Evolutionary conservation across 176 grass and related monocot genomes (phyloP).

Genomic region (Oryza meyeriana): DNA sequence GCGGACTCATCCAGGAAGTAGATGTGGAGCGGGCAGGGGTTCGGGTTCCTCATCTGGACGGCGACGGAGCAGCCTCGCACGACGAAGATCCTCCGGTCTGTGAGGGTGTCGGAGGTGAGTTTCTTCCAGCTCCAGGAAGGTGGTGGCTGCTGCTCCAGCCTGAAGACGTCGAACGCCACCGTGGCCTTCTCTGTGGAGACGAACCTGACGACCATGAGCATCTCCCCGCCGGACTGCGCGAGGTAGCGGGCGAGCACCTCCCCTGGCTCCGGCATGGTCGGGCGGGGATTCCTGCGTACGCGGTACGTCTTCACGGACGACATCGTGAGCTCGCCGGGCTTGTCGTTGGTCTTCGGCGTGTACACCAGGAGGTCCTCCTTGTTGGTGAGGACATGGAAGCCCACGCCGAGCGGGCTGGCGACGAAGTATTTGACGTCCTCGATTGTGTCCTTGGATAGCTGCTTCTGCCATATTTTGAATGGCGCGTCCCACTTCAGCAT

Average conservation of each 20-base stretch:
- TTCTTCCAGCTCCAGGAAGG: no score
- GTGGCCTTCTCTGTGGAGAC: background rate
- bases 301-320: background rate
- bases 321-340: background rate
- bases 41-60: background rate
- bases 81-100: background rate
- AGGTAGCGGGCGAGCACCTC: background rate
- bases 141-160: no score
- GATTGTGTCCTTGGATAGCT: background rate
- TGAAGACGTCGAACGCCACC: no score
- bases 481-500: background rate
- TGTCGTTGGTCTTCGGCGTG: background rate
- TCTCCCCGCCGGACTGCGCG: background rate
- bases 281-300: background rate
- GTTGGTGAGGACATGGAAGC: background rate
- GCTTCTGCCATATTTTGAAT: background rate
- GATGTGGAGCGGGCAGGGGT: background rate
- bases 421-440: background rate
- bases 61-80: background rate
- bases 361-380: background rate
- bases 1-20: background rate
- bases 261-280: background rate
- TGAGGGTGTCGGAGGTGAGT: no score
- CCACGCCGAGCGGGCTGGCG: background rate
- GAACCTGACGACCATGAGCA: background rate